These are phyloP conservation scores for Mycena epipterygia DNA, from an alignment of 768 basidiomycete species.

Conservation along the genomic window DNA sequence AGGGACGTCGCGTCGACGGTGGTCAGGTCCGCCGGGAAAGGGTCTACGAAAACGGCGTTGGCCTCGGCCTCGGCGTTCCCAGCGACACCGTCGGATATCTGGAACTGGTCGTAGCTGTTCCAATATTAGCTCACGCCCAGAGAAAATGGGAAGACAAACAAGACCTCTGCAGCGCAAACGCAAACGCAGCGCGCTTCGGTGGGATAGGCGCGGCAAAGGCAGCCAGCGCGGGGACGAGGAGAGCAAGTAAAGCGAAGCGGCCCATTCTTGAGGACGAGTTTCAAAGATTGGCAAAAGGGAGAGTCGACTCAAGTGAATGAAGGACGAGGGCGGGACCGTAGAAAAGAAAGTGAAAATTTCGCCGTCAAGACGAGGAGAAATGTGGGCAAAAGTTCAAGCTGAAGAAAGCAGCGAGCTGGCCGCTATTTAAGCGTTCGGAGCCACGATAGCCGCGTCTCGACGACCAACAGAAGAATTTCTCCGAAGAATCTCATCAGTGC, in stretches of 20 bases:
- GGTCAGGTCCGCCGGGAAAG: slow-evolving; percentile 51
- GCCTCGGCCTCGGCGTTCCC: slow-evolving; percentile 53
- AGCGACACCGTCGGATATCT: slow-evolving; percentile 54
- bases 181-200: slow-evolving; percentile 20
- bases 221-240: slow-evolving; percentile 37
- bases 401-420: neutral
- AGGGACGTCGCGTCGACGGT: slow-evolving; percentile 46
- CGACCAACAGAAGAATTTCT: too few relatives aligned
- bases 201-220: slow-evolving; percentile 40
- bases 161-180: slow-evolving; percentile 40
- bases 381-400: slow-evolving; percentile 32
- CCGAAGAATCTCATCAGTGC: too few relatives aligned
- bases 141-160: too few relatives aligned
- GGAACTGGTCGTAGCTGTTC: slow-evolving; percentile 54
- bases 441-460: too few relatives aligned
- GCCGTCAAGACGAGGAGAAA: slow-evolving; percentile 41
- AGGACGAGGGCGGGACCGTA: slow-evolving; percentile 32
- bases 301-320: slow-evolving; percentile 28
- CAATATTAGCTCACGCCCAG: too few relatives aligned
- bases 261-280: slow-evolving; percentile 32
- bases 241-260: slow-evolving; percentile 39
- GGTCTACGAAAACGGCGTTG: slow-evolving; percentile 55
- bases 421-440: too few relatives aligned
- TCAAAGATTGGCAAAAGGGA: slow-evolving; percentile 24
- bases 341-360: slow-evolving; percentile 38